Evolutionary conservation across 2,329 filamentous ascomycete species (phyloP), one percentile per base, ranked within the genome.

Genomic region (Arachnomyces sp.): DNA sequence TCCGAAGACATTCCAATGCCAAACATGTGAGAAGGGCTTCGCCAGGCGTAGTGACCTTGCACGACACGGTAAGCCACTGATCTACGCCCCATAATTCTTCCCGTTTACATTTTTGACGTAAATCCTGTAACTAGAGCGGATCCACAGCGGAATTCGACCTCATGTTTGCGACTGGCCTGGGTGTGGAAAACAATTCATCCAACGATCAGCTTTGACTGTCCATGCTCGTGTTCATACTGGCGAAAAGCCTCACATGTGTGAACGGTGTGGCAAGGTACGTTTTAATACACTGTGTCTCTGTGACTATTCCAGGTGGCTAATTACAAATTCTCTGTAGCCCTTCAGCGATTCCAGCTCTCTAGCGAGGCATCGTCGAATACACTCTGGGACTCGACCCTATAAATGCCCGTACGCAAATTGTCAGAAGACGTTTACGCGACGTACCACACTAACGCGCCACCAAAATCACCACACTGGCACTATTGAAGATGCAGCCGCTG

Each of bases 181-280:
- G 39, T 98, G 92, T 61, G 85, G 85, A 49, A 98, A 96, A 66
- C 85, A 90, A 58, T 98, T 98, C 60, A 98, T 98, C 52, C 92
- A 98, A 64, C 78, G 92, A 42, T 95, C 89, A 18, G 92, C 92
- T 15, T 68, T 98, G 60, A 98, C 92, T 0, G 92, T 98, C 6
- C 92, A 96, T 63, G 82, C 85, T 57, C 84, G 92, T 52, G 89
- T 95, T 14, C 92, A 98, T 64, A 96, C 92, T 2, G 92, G 92
- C 49, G 92, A 96, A 68, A 98, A 98, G 67, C 92, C 92, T 37
- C 92, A 98, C 56, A 90, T 92, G 79, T 98, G 92, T 60, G 92
- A 95, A 65, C 80, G 85, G 47, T 96, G 92, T 62, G 86, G 87
- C 61, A 96, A 96, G 81, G 89, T 94, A 72, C 55, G 74, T 49